Evolutionary conservation across 2,329 filamentous ascomycete species (phyloP).

Genomic region (Penicillium brevicompactum): DNA sequence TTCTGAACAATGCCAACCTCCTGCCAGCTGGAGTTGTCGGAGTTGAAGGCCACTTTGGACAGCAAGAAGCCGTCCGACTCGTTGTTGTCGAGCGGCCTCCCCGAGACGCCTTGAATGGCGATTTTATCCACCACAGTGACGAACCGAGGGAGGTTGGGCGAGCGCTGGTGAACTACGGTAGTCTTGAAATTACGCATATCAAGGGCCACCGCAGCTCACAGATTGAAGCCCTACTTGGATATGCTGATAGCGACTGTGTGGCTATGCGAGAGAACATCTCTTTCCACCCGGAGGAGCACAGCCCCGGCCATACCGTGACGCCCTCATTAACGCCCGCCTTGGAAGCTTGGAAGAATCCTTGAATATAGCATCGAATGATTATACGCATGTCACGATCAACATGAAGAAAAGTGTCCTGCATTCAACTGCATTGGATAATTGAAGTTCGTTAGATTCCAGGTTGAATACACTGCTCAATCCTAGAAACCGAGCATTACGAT

Average conservation of each 20-base stretch:
- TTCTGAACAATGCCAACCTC: conserved; percentile 81
- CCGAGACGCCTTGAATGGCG: conserved; percentile 43
- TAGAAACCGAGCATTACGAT: not conserved
- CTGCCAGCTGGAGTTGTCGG: conserved; percentile 89
- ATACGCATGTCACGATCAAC: conserved; percentile 2
- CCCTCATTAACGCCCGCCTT: conserved; percentile 28
- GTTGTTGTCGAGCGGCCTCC: conserved; percentile 71
- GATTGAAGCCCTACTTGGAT: conserved; percentile 79
- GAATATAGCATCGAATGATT: not conserved
- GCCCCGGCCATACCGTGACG: conserved; percentile 14
- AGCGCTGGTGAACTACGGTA: conserved; percentile 91
- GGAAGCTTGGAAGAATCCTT: conserved; percentile 24
- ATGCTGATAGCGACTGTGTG: conserved; percentile 93
- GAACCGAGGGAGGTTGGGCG: conserved; percentile 75
- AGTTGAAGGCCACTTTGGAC: conserved; percentile 83
- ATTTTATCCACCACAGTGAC: conserved; percentile 40
- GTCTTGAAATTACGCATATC: conserved; percentile 78
- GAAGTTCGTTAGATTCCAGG: not conserved
- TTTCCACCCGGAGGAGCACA: conserved; percentile 44
- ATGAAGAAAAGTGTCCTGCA: conserved; percentile 3
- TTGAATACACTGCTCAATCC: not conserved
- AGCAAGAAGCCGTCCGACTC: conserved; percentile 88
- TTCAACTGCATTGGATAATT: not conserved
- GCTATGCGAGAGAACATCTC: conserved; percentile 86
- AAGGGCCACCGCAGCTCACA: conserved; percentile 81